Evolutionary conservation across 1,284 basidiomycete genomes (phyloP), one percentile per base, ranked within the genome.

Genomic region (Marasmius tenuissimus): DNA sequence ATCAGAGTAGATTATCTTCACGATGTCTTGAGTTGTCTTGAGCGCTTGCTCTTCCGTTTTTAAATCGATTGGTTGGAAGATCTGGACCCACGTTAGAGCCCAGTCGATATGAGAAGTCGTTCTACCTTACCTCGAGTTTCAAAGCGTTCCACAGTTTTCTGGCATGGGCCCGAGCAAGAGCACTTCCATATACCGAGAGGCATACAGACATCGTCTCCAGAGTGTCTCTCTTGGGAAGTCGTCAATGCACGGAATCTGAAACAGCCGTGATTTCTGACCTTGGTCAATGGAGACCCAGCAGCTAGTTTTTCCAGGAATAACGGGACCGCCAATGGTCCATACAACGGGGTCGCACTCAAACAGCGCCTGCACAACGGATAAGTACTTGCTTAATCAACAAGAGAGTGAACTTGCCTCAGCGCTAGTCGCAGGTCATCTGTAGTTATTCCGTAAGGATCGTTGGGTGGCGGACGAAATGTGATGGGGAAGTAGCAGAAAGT

Each of bases 401-500:
- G 5, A 22, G 16, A 4, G 20, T 53, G 34, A 12, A 66, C 70
- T 35, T 69, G 91, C 92, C 88, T 81, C 16, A 99, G 81, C 0
- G 90, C 82, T 42, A 77, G 68, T 69, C 92, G 92, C 39, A 99
- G 83, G 70, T 98, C 93, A 49, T 97, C 93, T 0, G 93, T 83
- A 1, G 89, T 93, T 65, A 99, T 97, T 7, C 93, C 92, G 73
- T 97, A 97, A 3, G 96, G 94, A 71, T 98, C 96, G 68, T 96
- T 92, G 0, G 95, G 92, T 6, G 96, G 95, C 11, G 96, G 95
- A 58, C 92, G 87, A 79, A 98, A 99, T 0, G 95, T 95, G 67
- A 99, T 99, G 0, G 97, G 97, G 76, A 98, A 99, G 76, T 99
- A 99, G 76, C 97, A 99, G 75, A 96, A 99, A 0, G 91, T 93